Conservation (phyloP, 1,284 basidiomycete species). For the Irpex sp. region DNA sequence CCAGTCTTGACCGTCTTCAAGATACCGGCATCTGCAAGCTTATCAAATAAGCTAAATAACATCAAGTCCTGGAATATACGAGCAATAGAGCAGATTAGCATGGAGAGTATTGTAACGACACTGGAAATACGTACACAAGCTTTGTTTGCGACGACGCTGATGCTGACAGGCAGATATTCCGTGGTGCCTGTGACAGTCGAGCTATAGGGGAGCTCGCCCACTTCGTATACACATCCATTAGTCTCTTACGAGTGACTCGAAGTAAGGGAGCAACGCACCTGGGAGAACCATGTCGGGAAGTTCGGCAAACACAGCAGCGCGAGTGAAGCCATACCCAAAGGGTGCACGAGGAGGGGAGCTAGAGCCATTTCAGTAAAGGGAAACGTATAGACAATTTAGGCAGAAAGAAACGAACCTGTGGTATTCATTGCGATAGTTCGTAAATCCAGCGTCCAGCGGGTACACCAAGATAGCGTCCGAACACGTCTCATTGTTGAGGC, state of each 20-base stretch:
- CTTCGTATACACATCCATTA: constrained; percentile 10
- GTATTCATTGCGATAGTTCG: constrained; percentile 25
- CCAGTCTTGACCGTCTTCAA: constrained; percentile 27
- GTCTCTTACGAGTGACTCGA: background rate
- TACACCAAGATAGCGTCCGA: constrained; percentile 35
- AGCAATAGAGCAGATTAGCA: background rate
- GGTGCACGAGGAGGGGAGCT: constrained; percentile 16
- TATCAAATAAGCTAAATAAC: constrained; percentile 35
- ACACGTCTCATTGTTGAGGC: constrained; percentile 28
- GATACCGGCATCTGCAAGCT: constrained; percentile 31
- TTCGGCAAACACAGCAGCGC: constrained; percentile 28
- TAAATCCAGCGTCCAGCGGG: constrained; percentile 29
- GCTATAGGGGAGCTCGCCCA: constrained; percentile 37
- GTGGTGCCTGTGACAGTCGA: constrained; percentile 35
- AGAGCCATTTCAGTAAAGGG: background rate
- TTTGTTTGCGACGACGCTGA: constrained; percentile 34
- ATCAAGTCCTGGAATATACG: constrained; percentile 29
- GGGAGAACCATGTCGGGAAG: constrained; percentile 39
- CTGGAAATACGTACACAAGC: constrained; percentile 28
- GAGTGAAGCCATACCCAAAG: constrained; percentile 28
- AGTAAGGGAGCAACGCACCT: constrained; percentile 12
- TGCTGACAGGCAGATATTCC: constrained; percentile 37
- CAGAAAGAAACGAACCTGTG: constrained; percentile 17
- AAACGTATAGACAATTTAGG: background rate
- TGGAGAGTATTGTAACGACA: background rate